Base-by-base conservation (phyloP, 78 protist species). In the Dictyostelium purpureum region DNA sequence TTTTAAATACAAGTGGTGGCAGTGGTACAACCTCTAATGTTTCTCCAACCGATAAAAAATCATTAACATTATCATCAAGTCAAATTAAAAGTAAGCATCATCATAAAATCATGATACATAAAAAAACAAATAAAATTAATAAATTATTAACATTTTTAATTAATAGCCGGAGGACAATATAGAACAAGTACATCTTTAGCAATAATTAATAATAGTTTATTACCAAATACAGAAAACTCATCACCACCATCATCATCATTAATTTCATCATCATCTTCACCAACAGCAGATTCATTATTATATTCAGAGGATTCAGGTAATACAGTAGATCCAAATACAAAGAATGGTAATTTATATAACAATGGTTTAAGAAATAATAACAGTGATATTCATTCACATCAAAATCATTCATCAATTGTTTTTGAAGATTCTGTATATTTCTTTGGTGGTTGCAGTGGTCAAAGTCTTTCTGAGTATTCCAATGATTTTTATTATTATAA, bases 391-490 rank as follows among this genome's bases (percentile, higher is more conserved):
- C 45, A 4, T 43, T 45, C 90, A 70, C 77, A 77, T 56, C 54
- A 78, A 37, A 49, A 57, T 45, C 79, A 83, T 47, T 33, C 76
- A 18, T 38, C 43, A 37, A 24, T 37, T 40, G n/a, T 42, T 56
- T 33, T 47, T 38, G 78, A 83, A 31, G 78, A 83, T 37, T 21
- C 73, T 21, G 24, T 73, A 19, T 83, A 83, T 59, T 9, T 73
- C 16, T 83, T 73, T 83, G 91, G 91, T 51, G 91, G 91, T 59
- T n/a, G n/a, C n/a, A n/a, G n/a, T n/a, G n/a, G n/a, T n/a, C n/a
- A n/a, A n/a, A n/a, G n/a, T n/a, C n/a, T n/a, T n/a, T n/a, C 35
- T n/a, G 80, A 74, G 4, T 49, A 33, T 35, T 73, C 91, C 0
- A 83, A 83, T 57, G 91, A 83, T 59, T 59, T 83, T 45, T 83